phyloP scores from a whole-genome alignment of 257 asterid species.

The Solanum okadae region DNA sequence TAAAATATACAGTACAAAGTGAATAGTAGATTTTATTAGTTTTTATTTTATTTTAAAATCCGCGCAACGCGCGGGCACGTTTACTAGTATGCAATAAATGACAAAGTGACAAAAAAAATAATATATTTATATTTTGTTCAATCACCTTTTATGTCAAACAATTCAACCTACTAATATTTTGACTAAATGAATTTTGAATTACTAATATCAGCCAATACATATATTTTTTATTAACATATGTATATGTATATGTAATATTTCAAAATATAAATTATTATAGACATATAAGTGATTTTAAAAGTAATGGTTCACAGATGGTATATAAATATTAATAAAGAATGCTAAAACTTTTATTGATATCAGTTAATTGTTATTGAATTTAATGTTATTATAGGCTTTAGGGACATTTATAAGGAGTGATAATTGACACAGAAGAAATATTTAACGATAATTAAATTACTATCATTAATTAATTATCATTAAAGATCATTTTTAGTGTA shows the following conservation, averaged over 20 bases:
- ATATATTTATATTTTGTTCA: not conserved
- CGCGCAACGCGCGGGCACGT: no score
- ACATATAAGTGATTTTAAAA: not conserved
- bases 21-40: no score
- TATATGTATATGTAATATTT: not conserved
- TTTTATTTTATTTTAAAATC: no score
- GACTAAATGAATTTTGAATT: not conserved
- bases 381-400: rapidly evolving
- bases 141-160: not conserved
- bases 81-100: not conserved
- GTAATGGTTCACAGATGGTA: not conserved
- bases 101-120: not conserved
- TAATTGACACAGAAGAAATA: no score
- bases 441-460: rapidly evolving
- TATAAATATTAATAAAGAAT: no score
- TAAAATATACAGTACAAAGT: no score
- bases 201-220: not conserved
- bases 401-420: no score
- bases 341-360: not conserved
- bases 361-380: no score
- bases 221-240: not conserved
- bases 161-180: not conserved
- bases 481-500: no score
- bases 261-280: not conserved
- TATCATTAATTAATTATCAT: not conserved